These are phyloP conservation scores for Sugiyamaella chiloensis DNA, from an alignment of 805 yeast genomes.

Conservation along the genomic window DNA sequence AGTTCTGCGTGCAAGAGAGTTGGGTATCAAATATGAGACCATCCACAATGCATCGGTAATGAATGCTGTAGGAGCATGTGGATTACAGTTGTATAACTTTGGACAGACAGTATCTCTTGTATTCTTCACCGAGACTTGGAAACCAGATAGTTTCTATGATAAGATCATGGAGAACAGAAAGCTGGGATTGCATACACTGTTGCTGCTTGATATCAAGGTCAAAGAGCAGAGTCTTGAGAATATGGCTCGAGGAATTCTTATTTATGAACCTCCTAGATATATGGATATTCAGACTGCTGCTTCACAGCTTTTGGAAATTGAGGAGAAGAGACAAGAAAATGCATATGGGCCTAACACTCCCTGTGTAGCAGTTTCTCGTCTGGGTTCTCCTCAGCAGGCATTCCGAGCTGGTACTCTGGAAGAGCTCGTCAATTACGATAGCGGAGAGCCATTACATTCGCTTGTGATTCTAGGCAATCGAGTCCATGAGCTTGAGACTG, in stretches of 20 bases:
- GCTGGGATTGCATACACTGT: conserved; percentile 87
- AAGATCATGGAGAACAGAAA: conserved; percentile 85
- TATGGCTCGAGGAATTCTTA: conserved; percentile 85
- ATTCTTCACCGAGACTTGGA: conserved; percentile 92
- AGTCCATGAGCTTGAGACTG: conserved; percentile 89
- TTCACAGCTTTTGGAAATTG: conserved; percentile 81
- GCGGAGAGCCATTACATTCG: conserved; percentile 94
- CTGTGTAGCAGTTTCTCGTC: conserved; percentile 86
- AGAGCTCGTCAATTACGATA: conserved; percentile 75
- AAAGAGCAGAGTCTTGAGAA: conserved; percentile 95
- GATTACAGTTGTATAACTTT: conserved; percentile 88
- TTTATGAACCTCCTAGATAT: conserved; percentile 95
- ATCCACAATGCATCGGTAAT: conserved; percentile 95
- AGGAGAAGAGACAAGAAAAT: conserved; percentile 66
- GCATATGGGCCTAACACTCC: conserved; percentile 89
- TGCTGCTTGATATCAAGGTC: conserved; percentile 88
- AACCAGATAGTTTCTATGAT: conserved; percentile 92
- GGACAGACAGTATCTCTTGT: conserved; percentile 98
- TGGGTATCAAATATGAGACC: conserved; percentile 70
- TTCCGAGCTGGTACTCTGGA: conserved; percentile 82
- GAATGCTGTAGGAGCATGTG: conserved; percentile 99
- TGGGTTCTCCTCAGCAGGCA: conserved; percentile 80
- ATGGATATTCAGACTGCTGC: conserved; percentile 92
- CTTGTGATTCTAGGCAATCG: conserved; percentile 86
- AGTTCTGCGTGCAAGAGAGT: conserved; percentile 85